These are phyloP conservation scores for Marasmius tenuissimus DNA, from an alignment of 1,284 basidiomycete species.

Conservation along the genomic window DNA sequence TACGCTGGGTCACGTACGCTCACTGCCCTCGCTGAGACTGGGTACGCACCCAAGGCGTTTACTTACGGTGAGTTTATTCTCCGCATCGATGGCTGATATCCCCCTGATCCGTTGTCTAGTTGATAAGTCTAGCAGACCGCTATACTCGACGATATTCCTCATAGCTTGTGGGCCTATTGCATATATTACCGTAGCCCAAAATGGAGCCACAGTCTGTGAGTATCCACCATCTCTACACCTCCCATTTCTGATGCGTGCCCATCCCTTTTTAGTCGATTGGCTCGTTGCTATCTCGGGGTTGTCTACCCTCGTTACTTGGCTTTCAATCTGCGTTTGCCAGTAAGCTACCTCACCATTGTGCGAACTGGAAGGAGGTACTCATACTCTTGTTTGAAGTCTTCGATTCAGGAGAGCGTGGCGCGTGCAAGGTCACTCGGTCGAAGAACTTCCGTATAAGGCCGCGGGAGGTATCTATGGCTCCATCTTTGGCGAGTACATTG, in stretches of 20 bases:
- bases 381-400: slow-evolving; percentile 24
- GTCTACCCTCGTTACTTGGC: slow-evolving; percentile 43
- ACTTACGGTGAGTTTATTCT: slow-evolving; percentile 23
- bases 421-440: slow-evolving; percentile 39
- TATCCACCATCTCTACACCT: not conserved
- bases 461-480: slow-evolving; percentile 42
- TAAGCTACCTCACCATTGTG: slow-evolving; percentile 17
- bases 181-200: slow-evolving; percentile 35
- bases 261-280: slow-evolving; percentile 33
- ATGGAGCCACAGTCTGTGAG: slow-evolving; percentile 37
- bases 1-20: slow-evolving; percentile 67
- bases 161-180: slow-evolving; percentile 35
- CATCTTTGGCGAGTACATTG: too few species aligned
- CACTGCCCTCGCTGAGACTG: slow-evolving; percentile 68
- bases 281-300: slow-evolving; percentile 41
- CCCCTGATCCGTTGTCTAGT: slow-evolving; percentile 8
- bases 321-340: slow-evolving; percentile 44
- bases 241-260: not conserved
- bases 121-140: slow-evolving; percentile 41
- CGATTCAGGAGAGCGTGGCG: slow-evolving; percentile 42
- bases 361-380: not conserved
- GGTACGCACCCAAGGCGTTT: slow-evolving; percentile 65
- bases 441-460: slow-evolving; percentile 42
- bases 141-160: slow-evolving; percentile 35
- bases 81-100: too few species aligned